Conservation (phyloP, 345 rosid species). For the Brassica carinata region DNA sequence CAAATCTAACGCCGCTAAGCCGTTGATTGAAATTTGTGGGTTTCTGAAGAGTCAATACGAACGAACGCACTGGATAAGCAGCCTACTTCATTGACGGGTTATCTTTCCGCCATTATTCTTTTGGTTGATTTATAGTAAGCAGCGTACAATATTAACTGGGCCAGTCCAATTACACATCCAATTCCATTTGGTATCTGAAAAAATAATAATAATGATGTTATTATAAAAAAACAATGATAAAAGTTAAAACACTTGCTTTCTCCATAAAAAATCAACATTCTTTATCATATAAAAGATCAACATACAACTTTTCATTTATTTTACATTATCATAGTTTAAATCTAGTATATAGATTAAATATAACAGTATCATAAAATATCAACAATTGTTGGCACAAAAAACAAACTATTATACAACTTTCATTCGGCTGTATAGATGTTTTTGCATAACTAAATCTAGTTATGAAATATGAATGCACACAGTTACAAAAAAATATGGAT, state of each 20-base stretch:
- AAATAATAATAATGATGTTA: background rate
- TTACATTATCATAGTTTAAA: background rate
- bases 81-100: constrained; percentile 37
- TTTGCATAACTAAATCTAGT: background rate
- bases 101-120: constrained; percentile 51
- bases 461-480: background rate
- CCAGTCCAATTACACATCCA: constrained; percentile 56
- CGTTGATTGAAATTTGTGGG: background rate
- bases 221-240: background rate
- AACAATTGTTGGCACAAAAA: background rate
- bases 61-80: constrained; percentile 45
- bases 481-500: background rate
- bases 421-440: background rate
- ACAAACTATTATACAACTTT: background rate
- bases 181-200: constrained; percentile 74
- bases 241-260: background rate
- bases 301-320: background rate
- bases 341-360: background rate
- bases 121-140: constrained; percentile 64
- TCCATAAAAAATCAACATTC: background rate
- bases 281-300: background rate
- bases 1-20: constrained; percentile 1
- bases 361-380: background rate
- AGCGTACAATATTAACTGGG: constrained; percentile 66
- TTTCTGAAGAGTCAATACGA: constrained; percentile 1